Evolutionary conservation across 306 rosid species (phyloP).

Genomic region (Prunus fruticosa): DNA sequence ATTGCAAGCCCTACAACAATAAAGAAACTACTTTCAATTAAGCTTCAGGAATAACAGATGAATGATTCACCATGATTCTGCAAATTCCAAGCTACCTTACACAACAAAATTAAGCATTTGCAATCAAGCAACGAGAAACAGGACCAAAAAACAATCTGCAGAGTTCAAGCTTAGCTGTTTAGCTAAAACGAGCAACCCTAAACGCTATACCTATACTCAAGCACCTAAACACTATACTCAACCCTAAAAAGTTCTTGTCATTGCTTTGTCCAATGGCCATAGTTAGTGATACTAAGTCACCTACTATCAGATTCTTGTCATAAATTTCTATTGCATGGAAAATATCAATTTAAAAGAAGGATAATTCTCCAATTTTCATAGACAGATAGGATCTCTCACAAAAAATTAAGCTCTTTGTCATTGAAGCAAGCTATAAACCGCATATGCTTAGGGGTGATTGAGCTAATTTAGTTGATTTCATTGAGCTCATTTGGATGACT

Average conservation of each 20-base stretch:
- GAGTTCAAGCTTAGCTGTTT: background rate
- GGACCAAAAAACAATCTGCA: background rate
- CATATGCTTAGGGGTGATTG: background rate
- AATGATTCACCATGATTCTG: background rate
- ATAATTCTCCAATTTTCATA: too few species aligned
- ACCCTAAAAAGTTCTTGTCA: background rate
- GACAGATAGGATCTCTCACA: too few species aligned
- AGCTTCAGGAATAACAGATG: background rate
- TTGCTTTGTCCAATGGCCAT: background rate
- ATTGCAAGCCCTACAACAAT: constrained; percentile 71
- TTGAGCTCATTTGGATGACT: background rate
- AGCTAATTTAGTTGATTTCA: background rate
- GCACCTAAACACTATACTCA: background rate
- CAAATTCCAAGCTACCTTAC: background rate
- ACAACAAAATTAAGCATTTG: background rate
- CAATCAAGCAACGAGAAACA: background rate
- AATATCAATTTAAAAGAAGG: too few species aligned
- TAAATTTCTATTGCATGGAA: background rate
- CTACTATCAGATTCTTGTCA: background rate
- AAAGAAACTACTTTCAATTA: constrained; percentile 9
- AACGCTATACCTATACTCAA: background rate
- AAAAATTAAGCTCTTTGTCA: too few species aligned
- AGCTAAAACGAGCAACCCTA: background rate
- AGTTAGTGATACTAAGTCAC: background rate
- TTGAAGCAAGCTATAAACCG: too few species aligned